A percentile compares a stretch with the other conserved stretches of the same genome.
Conservation (phyloP, 768 basidiomycete genomes). For the Strobilomyces echinocephalus region DNA sequence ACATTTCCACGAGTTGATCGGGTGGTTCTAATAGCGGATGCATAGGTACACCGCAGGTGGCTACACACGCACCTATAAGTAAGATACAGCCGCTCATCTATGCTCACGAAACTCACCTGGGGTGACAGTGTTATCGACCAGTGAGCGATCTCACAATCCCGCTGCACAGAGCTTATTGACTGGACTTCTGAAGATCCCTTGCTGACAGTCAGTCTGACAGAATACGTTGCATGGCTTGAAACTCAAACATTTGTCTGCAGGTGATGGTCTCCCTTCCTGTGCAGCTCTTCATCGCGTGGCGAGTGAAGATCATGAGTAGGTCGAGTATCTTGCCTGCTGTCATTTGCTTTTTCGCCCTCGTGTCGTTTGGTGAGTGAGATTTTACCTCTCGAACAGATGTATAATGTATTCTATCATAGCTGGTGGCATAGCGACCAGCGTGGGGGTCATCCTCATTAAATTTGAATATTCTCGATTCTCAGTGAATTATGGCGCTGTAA, state of each 20-base stretch:
- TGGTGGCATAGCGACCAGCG: conserved; percentile 32
- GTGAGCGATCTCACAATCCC: conserved; percentile 3
- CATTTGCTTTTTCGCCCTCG: conserved; percentile 15
- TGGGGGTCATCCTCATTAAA: conserved; percentile 28
- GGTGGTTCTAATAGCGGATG: conserved; percentile 17
- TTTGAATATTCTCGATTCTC: conserved; percentile 31
- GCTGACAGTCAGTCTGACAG: conserved; percentile 33
- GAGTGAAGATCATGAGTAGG: conserved; percentile 34
- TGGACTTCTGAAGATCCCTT: conserved; percentile 36
- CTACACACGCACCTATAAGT: background rate
- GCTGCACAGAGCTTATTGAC: background rate
- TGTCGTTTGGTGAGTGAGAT: conserved; percentile 6
- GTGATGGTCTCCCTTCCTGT: conserved; percentile 42
- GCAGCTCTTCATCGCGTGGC: conserved; percentile 46
- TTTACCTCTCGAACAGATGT: too few relatives aligned
- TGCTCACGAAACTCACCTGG: conserved; percentile 18
- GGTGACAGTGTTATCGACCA: conserved; percentile 8
- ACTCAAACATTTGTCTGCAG: conserved; percentile 19
- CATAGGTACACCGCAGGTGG: conserved; percentile 15
- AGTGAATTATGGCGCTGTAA: conserved; percentile 30
- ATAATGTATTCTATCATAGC: conserved; percentile 14
- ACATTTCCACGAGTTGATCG: background rate
- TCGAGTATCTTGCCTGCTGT: conserved; percentile 25
- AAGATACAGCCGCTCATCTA: background rate
- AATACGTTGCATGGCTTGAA: background rate